Evolutionary conservation across 306 rosid species (phyloP).

Genomic region (Quercus robur): DNA sequence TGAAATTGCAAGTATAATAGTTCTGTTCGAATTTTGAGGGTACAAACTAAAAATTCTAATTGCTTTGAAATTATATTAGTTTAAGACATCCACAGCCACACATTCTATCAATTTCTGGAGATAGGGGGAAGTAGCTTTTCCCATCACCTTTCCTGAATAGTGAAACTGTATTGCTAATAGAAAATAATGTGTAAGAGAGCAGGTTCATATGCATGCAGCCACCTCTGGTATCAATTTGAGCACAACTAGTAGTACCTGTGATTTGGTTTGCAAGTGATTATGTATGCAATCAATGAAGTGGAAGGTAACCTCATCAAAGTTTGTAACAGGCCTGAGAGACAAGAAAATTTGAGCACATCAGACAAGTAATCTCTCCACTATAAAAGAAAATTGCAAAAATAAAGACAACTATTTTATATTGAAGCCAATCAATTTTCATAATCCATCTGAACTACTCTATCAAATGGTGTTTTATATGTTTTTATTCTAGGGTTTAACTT

Average conservation of each 20-base stretch:
- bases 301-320: slow-evolving; percentile 76
- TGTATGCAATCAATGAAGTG: slow-evolving; percentile 95
- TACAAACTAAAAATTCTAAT: too few species aligned
- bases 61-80: neutral
- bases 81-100: neutral
- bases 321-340: slow-evolving; percentile 68
- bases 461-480: neutral
- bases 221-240: neutral
- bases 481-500: too few species aligned
- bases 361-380: neutral
- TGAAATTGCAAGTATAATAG: neutral
- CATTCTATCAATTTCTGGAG: neutral
- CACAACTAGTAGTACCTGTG: slow-evolving; percentile 39
- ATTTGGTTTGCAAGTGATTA: slow-evolving; percentile 56
- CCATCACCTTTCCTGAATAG: neutral
- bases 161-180: neutral
- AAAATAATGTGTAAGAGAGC: neutral
- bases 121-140: neutral
- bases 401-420: neutral
- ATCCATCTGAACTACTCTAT: neutral
- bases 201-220: neutral
- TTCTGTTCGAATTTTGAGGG: too few species aligned
- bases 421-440: neutral
- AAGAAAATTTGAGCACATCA: slow-evolving; percentile 19
- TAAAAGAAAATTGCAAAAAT: neutral